These are phyloP conservation scores for Clavispora vitiphila DNA, from an alignment of 805 yeast species.

Conservation along the genomic window DNA sequence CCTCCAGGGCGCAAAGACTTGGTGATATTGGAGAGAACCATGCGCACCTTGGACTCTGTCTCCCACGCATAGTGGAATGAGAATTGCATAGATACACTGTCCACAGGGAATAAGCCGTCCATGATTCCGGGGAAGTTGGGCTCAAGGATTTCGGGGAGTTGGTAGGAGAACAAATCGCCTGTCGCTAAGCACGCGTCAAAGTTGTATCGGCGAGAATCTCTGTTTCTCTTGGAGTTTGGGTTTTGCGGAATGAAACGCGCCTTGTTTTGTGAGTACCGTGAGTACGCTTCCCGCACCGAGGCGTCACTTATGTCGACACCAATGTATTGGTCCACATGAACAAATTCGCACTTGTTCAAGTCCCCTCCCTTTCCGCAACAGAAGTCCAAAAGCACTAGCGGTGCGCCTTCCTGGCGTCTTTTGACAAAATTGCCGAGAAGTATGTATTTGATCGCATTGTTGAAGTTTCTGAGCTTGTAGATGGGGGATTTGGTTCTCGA, in stretches of 20 bases:
- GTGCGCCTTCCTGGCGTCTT: constrained; percentile 18
- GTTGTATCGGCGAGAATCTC: constrained; percentile 44
- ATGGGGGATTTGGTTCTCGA: constrained; percentile 76
- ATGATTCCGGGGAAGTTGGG: constrained; percentile 54
- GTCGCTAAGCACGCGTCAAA: constrained; percentile 83
- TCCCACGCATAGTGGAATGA: constrained; percentile 94
- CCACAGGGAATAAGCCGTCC: constrained; percentile 73
- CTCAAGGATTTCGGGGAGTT: constrained; percentile 61
- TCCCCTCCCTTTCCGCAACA: constrained; percentile 99
- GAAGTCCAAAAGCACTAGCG: constrained; percentile 62
- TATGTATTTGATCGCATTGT: constrained; percentile 86
- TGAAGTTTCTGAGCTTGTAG: constrained; percentile 79
- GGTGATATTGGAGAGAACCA: constrained; percentile 68
- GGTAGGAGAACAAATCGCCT: constrained; percentile 82
- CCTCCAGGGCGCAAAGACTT: constrained; percentile 79
- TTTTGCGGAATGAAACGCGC: constrained; percentile 33
- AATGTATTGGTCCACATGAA: constrained; percentile 67
- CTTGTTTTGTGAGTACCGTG: constrained; percentile 57
- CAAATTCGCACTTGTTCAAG: constrained; percentile 79
- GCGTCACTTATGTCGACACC: constrained; percentile 92
- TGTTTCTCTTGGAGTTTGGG: constrained; percentile 14
- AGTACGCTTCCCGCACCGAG: constrained; percentile 78
- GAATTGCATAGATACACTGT: constrained; percentile 85
- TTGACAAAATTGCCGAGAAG: constrained; percentile 65
- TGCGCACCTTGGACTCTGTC: constrained; percentile 72